These are phyloP conservation scores for Cladosporium sp. DNA, from an alignment of 2,329 filamentous ascomycete species.

Conservation along the genomic window DNA sequence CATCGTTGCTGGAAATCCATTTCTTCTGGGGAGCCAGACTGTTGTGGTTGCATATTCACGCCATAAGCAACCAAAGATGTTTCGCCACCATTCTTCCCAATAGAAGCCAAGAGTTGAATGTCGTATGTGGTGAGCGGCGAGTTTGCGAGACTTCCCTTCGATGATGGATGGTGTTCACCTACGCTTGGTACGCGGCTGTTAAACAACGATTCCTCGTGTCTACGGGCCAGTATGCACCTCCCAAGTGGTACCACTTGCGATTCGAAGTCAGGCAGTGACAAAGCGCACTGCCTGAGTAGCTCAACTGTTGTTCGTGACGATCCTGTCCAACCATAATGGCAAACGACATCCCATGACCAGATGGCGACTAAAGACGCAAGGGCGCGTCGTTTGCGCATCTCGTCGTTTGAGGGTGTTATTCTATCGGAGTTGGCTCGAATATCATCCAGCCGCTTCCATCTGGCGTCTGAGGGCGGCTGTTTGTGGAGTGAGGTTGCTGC, in stretches of 20 bases:
- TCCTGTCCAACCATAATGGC: slow-evolving; percentile 3
- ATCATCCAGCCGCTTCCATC: background rate
- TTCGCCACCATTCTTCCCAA: slow-evolving; percentile 2
- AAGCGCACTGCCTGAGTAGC: slow-evolving; percentile 10
- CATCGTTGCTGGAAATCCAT: slow-evolving; percentile 5
- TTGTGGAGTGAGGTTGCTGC: slow-evolving; percentile 2
- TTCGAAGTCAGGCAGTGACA: slow-evolving; percentile 5
- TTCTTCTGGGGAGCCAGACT: slow-evolving; percentile 2
- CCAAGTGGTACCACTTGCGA: slow-evolving; percentile 3
- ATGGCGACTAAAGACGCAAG: slow-evolving; percentile 3
- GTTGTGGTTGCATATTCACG: background rate
- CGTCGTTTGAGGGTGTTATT: slow-evolving; percentile 1
- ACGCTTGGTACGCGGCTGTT: slow-evolving; percentile 3
- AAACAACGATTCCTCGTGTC: slow-evolving; percentile 8
- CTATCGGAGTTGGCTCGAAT: background rate
- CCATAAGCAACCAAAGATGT: background rate
- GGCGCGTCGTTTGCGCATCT: slow-evolving; percentile 1
- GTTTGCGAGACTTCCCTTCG: slow-evolving; percentile 5
- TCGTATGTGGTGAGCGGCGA: slow-evolving; percentile 4
- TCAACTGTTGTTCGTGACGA: slow-evolving; percentile 7
- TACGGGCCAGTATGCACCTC: slow-evolving; percentile 2
- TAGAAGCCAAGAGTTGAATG: background rate
- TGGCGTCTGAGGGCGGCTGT: background rate
- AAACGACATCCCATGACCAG: slow-evolving; percentile 8
- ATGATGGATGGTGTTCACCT: slow-evolving; percentile 1